Evolutionary conservation across 1,284 basidiomycete genomes (phyloP).

Genomic region (Irpex sp.): DNA sequence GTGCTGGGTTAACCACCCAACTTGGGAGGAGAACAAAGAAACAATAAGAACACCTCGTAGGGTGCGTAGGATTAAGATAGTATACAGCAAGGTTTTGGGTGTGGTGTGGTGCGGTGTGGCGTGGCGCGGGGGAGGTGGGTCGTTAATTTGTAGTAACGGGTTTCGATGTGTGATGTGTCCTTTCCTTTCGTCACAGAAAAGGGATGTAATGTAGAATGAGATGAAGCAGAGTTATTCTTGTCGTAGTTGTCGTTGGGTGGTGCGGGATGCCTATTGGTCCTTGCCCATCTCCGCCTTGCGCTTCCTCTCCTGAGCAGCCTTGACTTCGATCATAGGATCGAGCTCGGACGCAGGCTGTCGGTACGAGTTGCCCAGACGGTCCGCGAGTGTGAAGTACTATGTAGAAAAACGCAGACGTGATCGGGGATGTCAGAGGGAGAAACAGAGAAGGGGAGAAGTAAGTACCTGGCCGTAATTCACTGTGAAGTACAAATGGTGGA

Average conservation of each 20-base stretch:
- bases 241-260: no score
- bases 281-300: slow-evolving; percentile 17
- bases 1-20: not conserved
- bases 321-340: slow-evolving; percentile 81
- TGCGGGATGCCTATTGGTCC: slow-evolving; percentile 8
- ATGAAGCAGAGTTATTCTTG: no score
- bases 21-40: not conserved
- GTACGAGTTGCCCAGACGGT: slow-evolving; percentile 83
- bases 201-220: no score
- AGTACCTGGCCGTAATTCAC: slow-evolving; percentile 88
- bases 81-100: not conserved
- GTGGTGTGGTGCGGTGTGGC: no score
- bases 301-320: slow-evolving; percentile 21
- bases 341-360: slow-evolving; percentile 80
- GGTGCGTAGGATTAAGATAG: not conserved
- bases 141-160: no score
- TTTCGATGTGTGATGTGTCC: no score
- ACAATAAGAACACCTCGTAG: not conserved
- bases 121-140: no score
- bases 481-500: slow-evolving; percentile 95
- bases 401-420: slow-evolving; percentile 18
- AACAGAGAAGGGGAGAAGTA: not conserved
- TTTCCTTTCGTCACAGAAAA: no score
- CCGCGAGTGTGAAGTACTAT: slow-evolving; percentile 95
- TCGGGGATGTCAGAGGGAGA: not conserved